Evolutionary conservation across 108 stramenopile species (phyloP), one percentile per base, ranked within the genome.

Genomic region (Pseudonitzschia pungens): DNA sequence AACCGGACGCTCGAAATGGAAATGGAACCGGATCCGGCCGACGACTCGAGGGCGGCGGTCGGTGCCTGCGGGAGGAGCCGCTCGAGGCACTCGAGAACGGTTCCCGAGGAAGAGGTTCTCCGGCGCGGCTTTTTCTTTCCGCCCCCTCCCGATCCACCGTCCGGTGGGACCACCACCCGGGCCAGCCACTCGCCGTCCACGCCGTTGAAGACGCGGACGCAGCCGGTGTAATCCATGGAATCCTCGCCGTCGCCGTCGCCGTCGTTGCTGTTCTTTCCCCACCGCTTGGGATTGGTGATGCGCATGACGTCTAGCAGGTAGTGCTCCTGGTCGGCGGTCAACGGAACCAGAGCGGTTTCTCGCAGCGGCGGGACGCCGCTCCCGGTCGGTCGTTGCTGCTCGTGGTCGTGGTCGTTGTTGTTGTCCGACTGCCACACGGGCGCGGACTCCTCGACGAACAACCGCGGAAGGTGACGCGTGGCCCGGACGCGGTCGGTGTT

Each of bases 241-340:
- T 62, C 60, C 8, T 33, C 64, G 10, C 27, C 68, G 28, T 32
- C 65, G 32, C 32, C 67, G 11, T 70, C 69, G 24, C 53, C 21
- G 54, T 40, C 55, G 29, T 57, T 70, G 68, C 33, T 62, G 14
- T 62, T 40, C 10, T 8, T 31, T 31, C 60, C 60, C 78, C 78
- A 79, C 59, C 76, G 74, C 70, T 82, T 89, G 31, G 84, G 75
- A 48, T 71, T 71, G 48, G 78, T 78, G 31, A 92, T 65, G 18
- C 93, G 74, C 88, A 94, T 85, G 51, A 94, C 93, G 29, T 85
- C 89, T 15, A 79, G 72, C 0, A 94, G 76, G 68, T 94, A 90
- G 55, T 90, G 89, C 0, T 86, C 70, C 72, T 94, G 92, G 41
- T 88, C 86, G 15, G 79, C 33, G 3, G 85, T 75, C 0, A 92